Evolutionary conservation across 202 grass and related monocot genomes (phyloP), one percentile per base, ranked within the genome.

Genomic region (Elaeis oleifera): DNA sequence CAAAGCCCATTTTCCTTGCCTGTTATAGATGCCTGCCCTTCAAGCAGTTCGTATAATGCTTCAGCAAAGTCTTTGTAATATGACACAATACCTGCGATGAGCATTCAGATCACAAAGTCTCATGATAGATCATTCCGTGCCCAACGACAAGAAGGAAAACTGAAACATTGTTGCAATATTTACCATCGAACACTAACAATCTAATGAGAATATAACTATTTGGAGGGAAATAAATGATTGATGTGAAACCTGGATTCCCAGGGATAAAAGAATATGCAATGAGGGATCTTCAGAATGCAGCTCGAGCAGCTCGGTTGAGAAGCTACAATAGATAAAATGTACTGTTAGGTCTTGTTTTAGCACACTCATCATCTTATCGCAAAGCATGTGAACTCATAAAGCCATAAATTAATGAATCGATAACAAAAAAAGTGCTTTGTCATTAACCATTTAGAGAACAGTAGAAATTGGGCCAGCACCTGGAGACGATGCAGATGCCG

Each of bases 41-140:
- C 74, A 49, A 96, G 79, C 20, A 81, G 80, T 24, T 90, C 76
- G 24, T 77, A 88, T 0, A 96, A 75, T 51, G 71, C 79, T 74
- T 96, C 84, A 0, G 90, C 57, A 66, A 83, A 90, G 14, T 96
- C 76, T 61, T 80, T 83, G 16, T 96, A 96, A 61, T 76, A 90
- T 5, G 76, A 86, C 76, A 74, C 74, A 60, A 90, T 85, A 44
- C 91, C 91, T 96, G 32, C 25, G 54, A 64, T 50, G 7, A 44
- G 36, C 36, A 44, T 44, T 44, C 36, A 14, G 36, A 44, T 11
- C 36, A 2, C 36, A 44, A 44, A 44, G 13, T 44, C 9, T 44
- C 8, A 44, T 44, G 36, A 9, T 13, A 2, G 36, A 44, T 44
- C 36, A 44, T 44, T 44, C 36, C 0, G 1, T 13, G 9, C 11